Conservation (phyloP, 2,329 filamentous ascomycete species). For the Tolypocladium ophioglossoides region DNA sequence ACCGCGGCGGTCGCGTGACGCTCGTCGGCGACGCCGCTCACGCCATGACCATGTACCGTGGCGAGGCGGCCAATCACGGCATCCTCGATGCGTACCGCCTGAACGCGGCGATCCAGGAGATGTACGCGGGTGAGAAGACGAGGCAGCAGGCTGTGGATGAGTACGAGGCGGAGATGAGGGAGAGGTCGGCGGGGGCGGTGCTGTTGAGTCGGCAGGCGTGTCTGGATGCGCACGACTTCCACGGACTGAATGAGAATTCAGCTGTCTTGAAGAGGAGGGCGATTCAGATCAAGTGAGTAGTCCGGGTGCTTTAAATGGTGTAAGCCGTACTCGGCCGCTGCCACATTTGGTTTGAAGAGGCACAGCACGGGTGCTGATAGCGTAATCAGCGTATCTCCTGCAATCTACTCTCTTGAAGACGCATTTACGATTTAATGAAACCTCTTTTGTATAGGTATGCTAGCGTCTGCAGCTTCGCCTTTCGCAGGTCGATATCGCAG, state of each 20-base stretch:
- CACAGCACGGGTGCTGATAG: not conserved
- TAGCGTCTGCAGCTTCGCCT: not conserved
- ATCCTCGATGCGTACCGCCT: slow-evolving; percentile 26
- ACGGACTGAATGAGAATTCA: slow-evolving; percentile 19
- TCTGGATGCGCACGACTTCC: slow-evolving; percentile 19
- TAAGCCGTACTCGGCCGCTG: not conserved
- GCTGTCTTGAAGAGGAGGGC: slow-evolving; percentile 17
- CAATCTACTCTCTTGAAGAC: not conserved
- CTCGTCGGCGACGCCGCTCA: slow-evolving; percentile 45
- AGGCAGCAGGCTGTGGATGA: slow-evolving; percentile 9
- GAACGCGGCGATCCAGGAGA: slow-evolving; percentile 9
- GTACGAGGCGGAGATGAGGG: slow-evolving; percentile 21
- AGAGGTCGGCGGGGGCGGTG: slow-evolving; percentile 16
- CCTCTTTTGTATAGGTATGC: not conserved
- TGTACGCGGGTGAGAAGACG: slow-evolving; percentile 5
- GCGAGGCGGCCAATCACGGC: slow-evolving; percentile 28
- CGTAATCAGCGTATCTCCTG: not conserved
- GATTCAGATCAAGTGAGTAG: not conserved
- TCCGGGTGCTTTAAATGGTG: no score
- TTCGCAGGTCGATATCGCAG: no score
- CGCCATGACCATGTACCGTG: slow-evolving; percentile 46
- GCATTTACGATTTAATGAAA: not conserved
- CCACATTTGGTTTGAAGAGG: not conserved
- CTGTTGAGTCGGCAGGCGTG: slow-evolving; percentile 21
- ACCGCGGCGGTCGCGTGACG: slow-evolving; percentile 30